Evolutionary conservation across 2,329 filamentous ascomycete species (phyloP), one percentile per base, ranked within the genome.

Genomic region (Paraphoma chrysanthemicola): DNA sequence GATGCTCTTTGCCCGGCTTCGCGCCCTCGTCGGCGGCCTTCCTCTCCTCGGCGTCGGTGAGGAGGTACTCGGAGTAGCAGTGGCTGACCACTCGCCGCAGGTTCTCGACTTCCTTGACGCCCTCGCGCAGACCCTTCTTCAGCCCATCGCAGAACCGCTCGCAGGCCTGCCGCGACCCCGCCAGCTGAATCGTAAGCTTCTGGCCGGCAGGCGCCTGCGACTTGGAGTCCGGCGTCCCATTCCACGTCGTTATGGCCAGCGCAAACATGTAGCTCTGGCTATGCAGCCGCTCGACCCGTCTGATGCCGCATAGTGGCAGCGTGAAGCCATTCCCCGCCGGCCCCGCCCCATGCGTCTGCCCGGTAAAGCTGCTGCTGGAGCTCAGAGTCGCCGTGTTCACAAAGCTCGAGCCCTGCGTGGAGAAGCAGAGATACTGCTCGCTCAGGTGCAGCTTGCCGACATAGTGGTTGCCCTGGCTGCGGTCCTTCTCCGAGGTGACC

Each of bases 281-380:
- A 72, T 97, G 94, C 54, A 99, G 82, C 54, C 95, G 86, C 80
- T 99, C 95, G 18, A 99, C 95, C 49, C 93, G 85, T 60, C 95
- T 86, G 68, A 99, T 94, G 50, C 92, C 91, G 76, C 91, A 97
- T 18, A 99, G 84, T 4, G 95, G 95, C 53, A 98, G 87, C 1
- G 92, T 97, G 77, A 99, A 98, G 57, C 95, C 95, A 82, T 97
- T 97, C 39, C 93, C 94, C 53, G 92, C 91, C 3, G 95, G 94
- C 0, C 95, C 95, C 18, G 91, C 92, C 56, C 95, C 93, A 73
- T 97, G 90, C 29, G 94, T 97, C 76, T 96, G 92, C 14, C 93
- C 95, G 4, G 92, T 96, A 79, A 96, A 98, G 55, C 88, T 87
- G 45, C 90, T 92, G 17, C 93, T 93, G 0, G 90, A 89, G 60